Percentiles rank a stretch among this genome's conserved stretches.
Conservation (phyloP, 805 yeast genomes). For the Lachancea dasiensis region DNA sequence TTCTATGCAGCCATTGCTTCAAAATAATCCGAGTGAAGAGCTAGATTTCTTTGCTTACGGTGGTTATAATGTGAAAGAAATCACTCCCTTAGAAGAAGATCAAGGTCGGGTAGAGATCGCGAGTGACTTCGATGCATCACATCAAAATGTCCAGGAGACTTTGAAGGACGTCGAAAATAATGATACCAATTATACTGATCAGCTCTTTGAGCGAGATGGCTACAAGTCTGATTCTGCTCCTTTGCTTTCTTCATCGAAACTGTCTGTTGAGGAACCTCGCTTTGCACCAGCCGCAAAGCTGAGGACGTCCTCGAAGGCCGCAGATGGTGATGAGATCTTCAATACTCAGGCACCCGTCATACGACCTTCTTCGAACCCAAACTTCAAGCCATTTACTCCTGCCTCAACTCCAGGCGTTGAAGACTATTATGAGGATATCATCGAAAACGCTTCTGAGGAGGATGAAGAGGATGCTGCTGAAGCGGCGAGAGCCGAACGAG, state of each 20-base stretch:
- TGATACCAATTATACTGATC: too few species aligned
- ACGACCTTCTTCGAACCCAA: conserved; percentile 21
- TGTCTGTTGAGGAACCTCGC: too few species aligned
- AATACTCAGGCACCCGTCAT: conserved; percentile 22
- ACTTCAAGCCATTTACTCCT: conserved; percentile 18
- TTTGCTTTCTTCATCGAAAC: too few species aligned
- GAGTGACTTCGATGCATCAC: too few species aligned
- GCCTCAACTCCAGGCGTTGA: conserved; percentile 20
- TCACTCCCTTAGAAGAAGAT: background rate
- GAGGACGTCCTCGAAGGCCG: background rate
- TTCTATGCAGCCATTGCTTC: background rate
- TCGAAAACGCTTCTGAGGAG: conserved; percentile 40
- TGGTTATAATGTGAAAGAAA: conserved; percentile 6
- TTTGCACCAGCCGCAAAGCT: background rate
- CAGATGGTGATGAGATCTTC: conserved; percentile 14
- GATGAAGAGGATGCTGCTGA: conserved; percentile 24
- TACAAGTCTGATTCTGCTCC: too few species aligned
- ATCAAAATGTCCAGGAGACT: background rate
- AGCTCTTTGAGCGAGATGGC: too few species aligned
- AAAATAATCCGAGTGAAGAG: conserved; percentile 1
- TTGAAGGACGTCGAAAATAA: too few species aligned
- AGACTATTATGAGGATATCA: conserved; percentile 45
- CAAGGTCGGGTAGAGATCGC: background rate
- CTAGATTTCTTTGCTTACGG: conserved; percentile 10
- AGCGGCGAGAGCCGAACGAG: conserved; percentile 12